Conservation (phyloP, 257 asterid genomes). For the Coffea eugenioides region DNA sequence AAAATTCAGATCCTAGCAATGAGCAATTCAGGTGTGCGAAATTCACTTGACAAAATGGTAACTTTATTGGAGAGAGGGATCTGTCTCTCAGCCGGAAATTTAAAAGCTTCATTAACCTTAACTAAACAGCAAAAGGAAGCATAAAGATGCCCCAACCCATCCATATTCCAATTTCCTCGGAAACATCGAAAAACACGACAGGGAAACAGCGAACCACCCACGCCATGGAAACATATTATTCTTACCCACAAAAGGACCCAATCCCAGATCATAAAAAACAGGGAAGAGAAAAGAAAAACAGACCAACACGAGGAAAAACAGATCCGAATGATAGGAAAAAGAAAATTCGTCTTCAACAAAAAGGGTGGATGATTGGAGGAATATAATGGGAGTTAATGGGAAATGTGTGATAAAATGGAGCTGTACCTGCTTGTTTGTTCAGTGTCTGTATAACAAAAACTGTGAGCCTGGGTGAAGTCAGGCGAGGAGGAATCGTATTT, state of each 20-base stretch:
- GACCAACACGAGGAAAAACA: background rate
- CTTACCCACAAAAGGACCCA: constrained; percentile 14
- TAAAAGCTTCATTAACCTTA: constrained; percentile 13
- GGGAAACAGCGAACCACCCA: constrained; percentile 11
- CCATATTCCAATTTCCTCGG: constrained; percentile 28
- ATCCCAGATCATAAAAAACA: constrained; percentile 12
- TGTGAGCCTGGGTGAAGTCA: background rate
- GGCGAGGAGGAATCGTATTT: background rate
- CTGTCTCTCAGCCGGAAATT: constrained; percentile 13
- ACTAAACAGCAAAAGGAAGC: constrained; percentile 31
- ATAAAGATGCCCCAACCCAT: constrained; percentile 13
- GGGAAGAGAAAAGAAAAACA: no score
- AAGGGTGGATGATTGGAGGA: background rate
- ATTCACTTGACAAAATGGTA: constrained; percentile 6
- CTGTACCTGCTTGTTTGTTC: constrained; percentile 10
- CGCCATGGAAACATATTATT: constrained; percentile 11
- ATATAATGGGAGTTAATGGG: background rate
- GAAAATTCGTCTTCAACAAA: background rate
- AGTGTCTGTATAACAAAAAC: constrained; percentile 7
- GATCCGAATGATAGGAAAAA: background rate
- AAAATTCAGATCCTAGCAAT: constrained; percentile 8
- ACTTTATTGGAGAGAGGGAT: constrained; percentile 13
- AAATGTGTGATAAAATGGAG: background rate
- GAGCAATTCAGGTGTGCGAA: constrained; percentile 9
- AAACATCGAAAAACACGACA: constrained; percentile 30